A percentile compares a stretch with the other conserved stretches of the same genome.
phyloP scores from a whole-genome alignment of 116 monocot species.

The Posidonia oceanica region DNA sequence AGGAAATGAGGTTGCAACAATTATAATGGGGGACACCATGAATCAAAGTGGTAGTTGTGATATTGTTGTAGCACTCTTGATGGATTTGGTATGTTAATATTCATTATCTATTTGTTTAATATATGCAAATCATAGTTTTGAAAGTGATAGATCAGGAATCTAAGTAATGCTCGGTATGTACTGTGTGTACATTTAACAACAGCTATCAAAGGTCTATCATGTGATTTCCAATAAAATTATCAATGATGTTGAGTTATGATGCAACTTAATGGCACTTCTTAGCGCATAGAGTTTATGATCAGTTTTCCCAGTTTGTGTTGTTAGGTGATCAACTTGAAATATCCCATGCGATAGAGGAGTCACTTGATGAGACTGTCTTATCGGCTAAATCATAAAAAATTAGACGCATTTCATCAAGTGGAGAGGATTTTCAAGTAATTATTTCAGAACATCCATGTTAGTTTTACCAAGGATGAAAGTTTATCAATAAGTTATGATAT shows the following conservation, averaged over 20 bases:
- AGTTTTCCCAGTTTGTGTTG: background rate
- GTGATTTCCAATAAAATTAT: no score
- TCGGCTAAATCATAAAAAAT: slow-evolving; percentile 22
- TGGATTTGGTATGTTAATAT: no score
- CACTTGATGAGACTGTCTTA: slow-evolving; percentile 21
- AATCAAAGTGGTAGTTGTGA: background rate
- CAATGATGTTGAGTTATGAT: no score
- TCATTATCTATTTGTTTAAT: no score
- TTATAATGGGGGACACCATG: background rate
- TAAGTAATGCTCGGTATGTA: no score
- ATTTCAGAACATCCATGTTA: background rate
- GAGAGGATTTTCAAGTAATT: slow-evolving; percentile 44
- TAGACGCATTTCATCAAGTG: slow-evolving; percentile 27
- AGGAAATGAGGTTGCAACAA: background rate
- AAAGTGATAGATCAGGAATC: no score
- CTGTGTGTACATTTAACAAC: no score
- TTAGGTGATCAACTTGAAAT: slow-evolving; percentile 1
- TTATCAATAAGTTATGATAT: no score
- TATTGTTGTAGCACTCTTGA: background rate
- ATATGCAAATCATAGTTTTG: no score
- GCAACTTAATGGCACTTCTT: no score
- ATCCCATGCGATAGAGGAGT: slow-evolving; percentile 6
- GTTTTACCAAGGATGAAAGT: no score
- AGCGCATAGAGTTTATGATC: background rate
- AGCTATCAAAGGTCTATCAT: no score